Evolutionary conservation across 2,329 filamentous ascomycete species (phyloP).

Genomic region (Atkinsonella texensis): DNA sequence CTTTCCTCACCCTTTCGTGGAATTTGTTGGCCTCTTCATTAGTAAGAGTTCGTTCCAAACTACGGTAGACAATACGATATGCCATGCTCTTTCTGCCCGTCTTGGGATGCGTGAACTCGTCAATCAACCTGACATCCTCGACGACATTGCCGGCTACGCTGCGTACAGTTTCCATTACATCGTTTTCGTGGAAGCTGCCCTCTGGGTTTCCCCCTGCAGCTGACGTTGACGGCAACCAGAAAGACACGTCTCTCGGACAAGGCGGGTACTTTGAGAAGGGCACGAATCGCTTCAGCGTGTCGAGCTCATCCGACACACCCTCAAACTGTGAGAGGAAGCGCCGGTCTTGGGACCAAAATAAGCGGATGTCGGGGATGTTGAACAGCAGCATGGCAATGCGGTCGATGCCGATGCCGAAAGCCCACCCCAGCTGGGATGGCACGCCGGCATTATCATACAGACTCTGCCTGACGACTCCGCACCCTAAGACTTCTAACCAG

Average conservation of each 20-base stretch:
- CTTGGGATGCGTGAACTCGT: constrained; percentile 82
- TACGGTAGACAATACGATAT: constrained; percentile 89
- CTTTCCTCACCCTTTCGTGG: constrained; percentile 54
- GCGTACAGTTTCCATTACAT: constrained; percentile 91
- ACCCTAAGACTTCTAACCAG: constrained; percentile 95
- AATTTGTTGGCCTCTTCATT: constrained; percentile 68
- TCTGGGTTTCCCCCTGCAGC: constrained; percentile 35
- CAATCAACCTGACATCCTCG: constrained; percentile 75
- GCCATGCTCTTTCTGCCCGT: constrained; percentile 74
- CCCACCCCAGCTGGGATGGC: constrained; percentile 73
- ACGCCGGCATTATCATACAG: constrained; percentile 68
- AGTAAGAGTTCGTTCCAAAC: constrained; percentile 79
- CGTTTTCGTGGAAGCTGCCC: constrained; percentile 73
- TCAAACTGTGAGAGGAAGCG: constrained; percentile 82
- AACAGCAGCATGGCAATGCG: constrained; percentile 96
- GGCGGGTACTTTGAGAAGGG: constrained; percentile 87
- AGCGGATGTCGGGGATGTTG: constrained; percentile 86
- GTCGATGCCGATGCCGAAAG: constrained; percentile 88
- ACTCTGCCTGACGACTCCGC: constrained; percentile 75
- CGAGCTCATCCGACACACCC: constrained; percentile 41
- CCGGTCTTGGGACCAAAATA: constrained; percentile 84
- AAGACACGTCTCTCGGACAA: constrained; percentile 85
- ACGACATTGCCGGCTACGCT: constrained; percentile 70
- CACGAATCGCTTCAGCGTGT: constrained; percentile 50
- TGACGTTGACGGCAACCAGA: constrained; percentile 57